A percentile compares a stretch with the other conserved stretches of the same genome.
Evolutionary conservation across 2,329 filamentous ascomycete genomes (phyloP).

Genomic region (Trematosphaeria pertusa): DNA sequence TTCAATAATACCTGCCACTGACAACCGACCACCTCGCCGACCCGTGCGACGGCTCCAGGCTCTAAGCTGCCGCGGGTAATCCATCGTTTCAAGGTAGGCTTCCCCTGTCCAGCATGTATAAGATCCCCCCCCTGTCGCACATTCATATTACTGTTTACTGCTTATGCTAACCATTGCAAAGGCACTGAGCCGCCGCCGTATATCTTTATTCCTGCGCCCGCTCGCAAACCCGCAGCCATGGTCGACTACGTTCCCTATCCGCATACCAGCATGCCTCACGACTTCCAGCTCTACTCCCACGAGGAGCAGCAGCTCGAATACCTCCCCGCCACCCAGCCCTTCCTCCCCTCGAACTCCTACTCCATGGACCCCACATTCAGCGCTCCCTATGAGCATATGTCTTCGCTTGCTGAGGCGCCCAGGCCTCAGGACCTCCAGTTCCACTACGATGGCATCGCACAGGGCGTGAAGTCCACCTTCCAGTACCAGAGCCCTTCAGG

Average conservation of each 20-base stretch:
- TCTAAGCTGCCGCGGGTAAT: constrained; percentile 27
- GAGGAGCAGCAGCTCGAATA: constrained; percentile 43
- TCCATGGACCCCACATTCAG: constrained; percentile 47
- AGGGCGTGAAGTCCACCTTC: constrained; percentile 47
- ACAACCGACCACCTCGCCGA: constrained; percentile 34
- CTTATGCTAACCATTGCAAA: constrained; percentile 39
- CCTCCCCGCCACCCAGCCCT: constrained; percentile 37
- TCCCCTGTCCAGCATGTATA: constrained; percentile 38
- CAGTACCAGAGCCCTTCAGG: constrained; percentile 47
- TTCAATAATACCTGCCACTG: constrained; percentile 24
- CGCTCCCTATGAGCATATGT: constrained; percentile 43
- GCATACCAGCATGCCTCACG: constrained; percentile 39
- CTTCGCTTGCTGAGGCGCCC: constrained; percentile 39
- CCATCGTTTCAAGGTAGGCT: constrained; percentile 42
- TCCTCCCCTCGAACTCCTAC: constrained; percentile 35
- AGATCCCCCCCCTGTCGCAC: constrained; percentile 22
- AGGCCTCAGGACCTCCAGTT: constrained; percentile 46
- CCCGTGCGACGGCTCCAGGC: constrained; percentile 35
- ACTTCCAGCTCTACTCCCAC: constrained; percentile 48
- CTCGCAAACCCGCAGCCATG: constrained; percentile 32
- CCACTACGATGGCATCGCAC: constrained; percentile 43
- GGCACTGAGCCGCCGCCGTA: constrained; percentile 24
- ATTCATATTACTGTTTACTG: constrained; percentile 22
- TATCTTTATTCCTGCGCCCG: constrained; percentile 18
- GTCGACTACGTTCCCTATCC: constrained; percentile 44